These are phyloP conservation scores for Hylodesmum podocarpum DNA, from an alignment of 306 rosid species.

Conservation along the genomic window DNA sequence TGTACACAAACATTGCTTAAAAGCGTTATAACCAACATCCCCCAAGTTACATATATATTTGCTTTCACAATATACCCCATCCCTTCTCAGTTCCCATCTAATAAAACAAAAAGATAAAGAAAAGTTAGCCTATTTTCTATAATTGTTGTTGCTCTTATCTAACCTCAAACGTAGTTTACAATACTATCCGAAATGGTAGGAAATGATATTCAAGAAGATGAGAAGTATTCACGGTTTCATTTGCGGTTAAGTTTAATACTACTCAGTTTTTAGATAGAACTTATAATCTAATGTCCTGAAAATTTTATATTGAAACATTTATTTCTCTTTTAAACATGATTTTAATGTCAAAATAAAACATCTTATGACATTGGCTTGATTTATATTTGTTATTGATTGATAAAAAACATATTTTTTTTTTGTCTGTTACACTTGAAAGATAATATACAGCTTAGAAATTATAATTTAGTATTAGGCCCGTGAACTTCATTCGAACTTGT, in stretches of 20 bases:
- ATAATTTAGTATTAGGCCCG: too few relatives aligned
- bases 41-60: neutral
- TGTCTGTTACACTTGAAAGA: neutral
- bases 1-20: slow-evolving; percentile 37
- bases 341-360: slow-evolving; percentile 9
- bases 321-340: too few relatives aligned
- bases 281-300: too few relatives aligned
- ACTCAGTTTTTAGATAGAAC: too few relatives aligned
- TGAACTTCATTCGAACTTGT: too few relatives aligned
- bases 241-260: too few relatives aligned
- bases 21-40: slow-evolving; percentile 29
- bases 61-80: too few relatives aligned
- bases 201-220: neutral
- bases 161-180: too few relatives aligned
- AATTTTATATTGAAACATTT: too few relatives aligned
- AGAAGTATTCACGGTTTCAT: too few relatives aligned
- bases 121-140: slow-evolving; percentile 1
- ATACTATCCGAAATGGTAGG: too few relatives aligned
- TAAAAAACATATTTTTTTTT: neutral
- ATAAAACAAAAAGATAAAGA: neutral
- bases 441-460: neutral
- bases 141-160: neutral
- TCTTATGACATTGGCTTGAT: neutral
- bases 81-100: too few relatives aligned
- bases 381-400: neutral